These are phyloP conservation scores for Pseudocercospora musae DNA, from an alignment of 2,329 filamentous ascomycete genomes.

Conservation along the genomic window DNA sequence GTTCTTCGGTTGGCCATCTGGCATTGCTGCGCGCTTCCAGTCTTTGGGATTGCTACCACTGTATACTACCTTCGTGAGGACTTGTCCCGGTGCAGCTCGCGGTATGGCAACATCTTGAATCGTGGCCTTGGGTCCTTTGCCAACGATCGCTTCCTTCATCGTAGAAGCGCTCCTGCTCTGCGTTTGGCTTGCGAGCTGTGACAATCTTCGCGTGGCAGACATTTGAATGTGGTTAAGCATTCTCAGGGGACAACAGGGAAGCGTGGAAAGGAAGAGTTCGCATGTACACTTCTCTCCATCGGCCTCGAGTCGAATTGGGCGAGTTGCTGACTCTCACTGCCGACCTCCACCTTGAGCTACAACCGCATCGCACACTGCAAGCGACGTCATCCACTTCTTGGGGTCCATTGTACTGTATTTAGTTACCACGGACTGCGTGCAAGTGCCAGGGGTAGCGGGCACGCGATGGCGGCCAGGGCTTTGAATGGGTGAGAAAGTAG, in stretches of 20 bases:
- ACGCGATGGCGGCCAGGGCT: not conserved
- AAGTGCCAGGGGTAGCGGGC: not conserved
- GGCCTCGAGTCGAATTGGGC: not conserved
- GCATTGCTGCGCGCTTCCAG: constrained; percentile 21
- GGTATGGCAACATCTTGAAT: constrained; percentile 44
- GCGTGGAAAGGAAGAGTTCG: not conserved
- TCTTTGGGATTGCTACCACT: constrained; percentile 35
- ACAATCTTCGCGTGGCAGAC: constrained; percentile 21
- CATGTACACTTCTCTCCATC: not conserved
- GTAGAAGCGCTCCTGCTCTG: constrained; percentile 18
- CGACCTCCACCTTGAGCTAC: not conserved
- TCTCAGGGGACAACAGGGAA: not conserved
- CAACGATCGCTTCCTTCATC: constrained; percentile 40
- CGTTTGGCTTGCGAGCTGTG: constrained; percentile 20
- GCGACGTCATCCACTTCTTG: not conserved
- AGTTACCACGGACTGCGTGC: not conserved
- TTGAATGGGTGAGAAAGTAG: not conserved
- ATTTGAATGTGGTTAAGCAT: constrained; percentile 21
- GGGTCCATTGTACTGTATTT: not conserved
- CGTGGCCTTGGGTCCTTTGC: constrained; percentile 35
- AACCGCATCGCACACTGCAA: not conserved
- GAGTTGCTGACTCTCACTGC: too few species aligned
- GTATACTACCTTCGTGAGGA: constrained; percentile 34
- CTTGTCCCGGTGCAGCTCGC: constrained; percentile 33
- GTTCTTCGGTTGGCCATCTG: constrained; percentile 22